Evolutionary conservation across 345 rosid genomes (phyloP), one percentile per base, ranked within the genome.

Genomic region (Populus simonii): DNA sequence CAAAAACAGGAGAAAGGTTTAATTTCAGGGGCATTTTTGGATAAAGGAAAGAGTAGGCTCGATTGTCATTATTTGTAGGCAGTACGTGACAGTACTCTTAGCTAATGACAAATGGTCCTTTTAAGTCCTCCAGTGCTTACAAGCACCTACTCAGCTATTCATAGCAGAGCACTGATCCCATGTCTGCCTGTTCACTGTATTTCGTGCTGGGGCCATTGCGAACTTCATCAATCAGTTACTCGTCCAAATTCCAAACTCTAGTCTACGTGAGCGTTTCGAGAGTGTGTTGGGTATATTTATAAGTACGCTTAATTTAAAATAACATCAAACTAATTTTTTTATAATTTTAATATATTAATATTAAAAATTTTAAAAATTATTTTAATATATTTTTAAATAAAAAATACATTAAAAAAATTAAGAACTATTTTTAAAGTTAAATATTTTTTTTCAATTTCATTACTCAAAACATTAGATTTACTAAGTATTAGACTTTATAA

Each of bases 91-190:
- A 74, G 75, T 47, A 70, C 61, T 45, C 67, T 49, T 17, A 47
- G 66, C 66, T 20, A 18, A 29, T 68, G 79, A 76, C 82, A 76
- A 77, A 72, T 81, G 86, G 80, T 70, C 71, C 66, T 17, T 17
- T 10, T 51, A 61, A 66, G 62, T 22, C 47, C 69, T 53, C 68
- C n/a, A 8, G 67, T 33, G 79, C 73, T 74, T 74, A n/a, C 79
- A 35, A 51, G 12, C 71, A 73, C 51, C 41, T 36, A 59, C 74
- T 75, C 23, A 55, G 31, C 57, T 57, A 59, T n/a, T 76, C 20
- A 16, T 55, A 2, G 2, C 18, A 41, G 7, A 22, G 66, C 1
- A 1, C 1, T 71, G 65, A 61, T 78, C 39, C 17, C 9, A 27
- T 66, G 33, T 15, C 5, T 6, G 27, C 49, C 18, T 29, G 22